Conservation (phyloP, 441 rosid species). For the Corymbia citriodora region DNA sequence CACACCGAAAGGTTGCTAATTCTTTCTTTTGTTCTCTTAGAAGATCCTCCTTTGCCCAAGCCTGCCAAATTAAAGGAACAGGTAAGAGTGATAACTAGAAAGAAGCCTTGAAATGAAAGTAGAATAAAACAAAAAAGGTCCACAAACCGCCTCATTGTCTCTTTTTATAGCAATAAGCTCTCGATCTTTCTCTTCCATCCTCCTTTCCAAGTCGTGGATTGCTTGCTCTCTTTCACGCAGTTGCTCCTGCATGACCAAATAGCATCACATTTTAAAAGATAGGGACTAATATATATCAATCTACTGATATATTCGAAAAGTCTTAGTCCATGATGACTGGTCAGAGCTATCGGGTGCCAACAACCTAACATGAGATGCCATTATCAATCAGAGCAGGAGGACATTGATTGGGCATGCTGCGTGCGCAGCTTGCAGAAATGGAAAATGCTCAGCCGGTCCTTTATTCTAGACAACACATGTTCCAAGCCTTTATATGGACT, state of each 20-base stretch:
- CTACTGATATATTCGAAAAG: neutral
- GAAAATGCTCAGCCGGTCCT: neutral
- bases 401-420: neutral
- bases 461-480: neutral
- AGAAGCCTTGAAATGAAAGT: neutral
- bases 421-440: neutral
- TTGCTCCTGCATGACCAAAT: constrained; percentile 60
- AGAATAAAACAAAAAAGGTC: neutral
- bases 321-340: neutral
- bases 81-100: neutral
- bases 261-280: neutral
- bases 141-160: constrained; percentile 83
- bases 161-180: constrained; percentile 76
- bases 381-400: neutral
- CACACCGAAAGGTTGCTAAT: constrained; percentile 72
- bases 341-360: neutral
- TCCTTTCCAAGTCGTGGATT: constrained; percentile 68
- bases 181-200: constrained; percentile 80
- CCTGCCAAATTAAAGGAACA: constrained; percentile 32
- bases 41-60: constrained; percentile 95
- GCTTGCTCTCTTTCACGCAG: constrained; percentile 64
- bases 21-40: constrained; percentile 93
- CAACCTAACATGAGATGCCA: neutral
- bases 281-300: neutral
- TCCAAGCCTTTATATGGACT: neutral